phyloP scores from a whole-genome alignment of 2,329 filamentous ascomycete genomes.

The Phialemoniopsis sp. region DNA sequence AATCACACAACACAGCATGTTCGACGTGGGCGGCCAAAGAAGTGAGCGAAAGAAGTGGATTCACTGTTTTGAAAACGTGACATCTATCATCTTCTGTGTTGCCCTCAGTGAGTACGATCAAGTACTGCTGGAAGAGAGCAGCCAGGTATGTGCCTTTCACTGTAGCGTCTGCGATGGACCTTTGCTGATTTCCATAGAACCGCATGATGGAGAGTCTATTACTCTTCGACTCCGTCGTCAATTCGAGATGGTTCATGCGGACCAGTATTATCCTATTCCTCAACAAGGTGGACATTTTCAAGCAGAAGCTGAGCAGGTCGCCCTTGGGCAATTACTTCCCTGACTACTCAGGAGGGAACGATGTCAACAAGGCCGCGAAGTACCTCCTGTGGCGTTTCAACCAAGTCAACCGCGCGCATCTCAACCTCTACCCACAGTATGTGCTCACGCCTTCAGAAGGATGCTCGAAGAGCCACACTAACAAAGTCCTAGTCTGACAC shows the following conservation, averaged over 20 bases:
- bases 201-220: slow-evolving; percentile 99
- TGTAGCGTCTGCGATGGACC: not conserved
- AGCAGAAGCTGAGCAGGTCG: slow-evolving; percentile 85
- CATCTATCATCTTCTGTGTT: slow-evolving; percentile 98
- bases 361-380: slow-evolving; percentile 96
- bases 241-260: slow-evolving; percentile 98
- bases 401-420: slow-evolving; percentile 92
- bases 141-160: slow-evolving; percentile 65
- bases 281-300: slow-evolving; percentile 98
- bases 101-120: slow-evolving; percentile 98
- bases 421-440: slow-evolving; percentile 97
- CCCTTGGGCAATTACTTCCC: slow-evolving; percentile 94
- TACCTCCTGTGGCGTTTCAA: slow-evolving; percentile 98
- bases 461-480: slow-evolving; percentile 11
- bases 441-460: slow-evolving; percentile 32
- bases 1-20: slow-evolving; percentile 67
- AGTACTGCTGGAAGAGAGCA: slow-evolving; percentile 92
- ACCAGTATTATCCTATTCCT: slow-evolving; percentile 98
- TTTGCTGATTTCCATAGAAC: slow-evolving; percentile 56
- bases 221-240: slow-evolving; percentile 96
- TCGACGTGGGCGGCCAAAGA: slow-evolving; percentile 94
- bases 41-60: slow-evolving; percentile 99
- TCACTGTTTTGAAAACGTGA: slow-evolving; percentile 99
- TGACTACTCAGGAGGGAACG: slow-evolving; percentile 95
- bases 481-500: slow-evolving; percentile 67